Base-by-base conservation (phyloP, 2,329 filamentous ascomycete species). In the Biscogniauxia marginata region DNA sequence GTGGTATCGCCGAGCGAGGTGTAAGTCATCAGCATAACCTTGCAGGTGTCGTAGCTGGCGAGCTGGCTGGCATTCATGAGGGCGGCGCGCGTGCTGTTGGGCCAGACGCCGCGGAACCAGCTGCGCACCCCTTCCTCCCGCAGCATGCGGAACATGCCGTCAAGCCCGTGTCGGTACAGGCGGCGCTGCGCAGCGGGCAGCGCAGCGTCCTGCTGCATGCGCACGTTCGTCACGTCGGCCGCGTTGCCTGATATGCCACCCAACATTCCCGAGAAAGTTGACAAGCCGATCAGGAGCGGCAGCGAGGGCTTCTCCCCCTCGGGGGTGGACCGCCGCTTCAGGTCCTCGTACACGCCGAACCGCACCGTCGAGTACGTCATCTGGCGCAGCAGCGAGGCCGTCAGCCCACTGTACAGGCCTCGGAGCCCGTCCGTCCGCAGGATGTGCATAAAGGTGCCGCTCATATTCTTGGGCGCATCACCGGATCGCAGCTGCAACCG, bases 361-460 rank as follows among this genome's bases (percentile, higher is more conserved):
- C 95, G 91, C 39, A 92, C 95, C 50, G 95, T 99, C 57, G 90
- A 95, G 79, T 99, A 99, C 57, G 95, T 98, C 65, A 93, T 83
- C 78, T 98, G 95, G 63, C 95, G 93, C 56, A 98, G 83, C 49
- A 98, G 84, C 55, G 93, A 95, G 64, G 95, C 95, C 2, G 93
- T 96, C 57, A 98, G 86, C 77, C 95, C 95, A 68, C 84, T 88
- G 76, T 99, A 99, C 49, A 99, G 83, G 23, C 92, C 93, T 24
- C 80, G 74, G n/a, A 90, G 61, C 43, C 93, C 92, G 75, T 95
- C 84, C 67, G 83, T 80, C 65, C 85, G 86, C 60, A 93, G 73
- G 64, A 99, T 87, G 77, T 96, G 89, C 57, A 84, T 79, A 70
- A 97, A 90, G 59, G 93, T 98, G 72, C 89, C 87, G 62, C 88